Percentiles rank a stretch among this genome's conserved stretches.
Conservation (phyloP, 106 monocot species). For the Cymbidium sinense region DNA sequence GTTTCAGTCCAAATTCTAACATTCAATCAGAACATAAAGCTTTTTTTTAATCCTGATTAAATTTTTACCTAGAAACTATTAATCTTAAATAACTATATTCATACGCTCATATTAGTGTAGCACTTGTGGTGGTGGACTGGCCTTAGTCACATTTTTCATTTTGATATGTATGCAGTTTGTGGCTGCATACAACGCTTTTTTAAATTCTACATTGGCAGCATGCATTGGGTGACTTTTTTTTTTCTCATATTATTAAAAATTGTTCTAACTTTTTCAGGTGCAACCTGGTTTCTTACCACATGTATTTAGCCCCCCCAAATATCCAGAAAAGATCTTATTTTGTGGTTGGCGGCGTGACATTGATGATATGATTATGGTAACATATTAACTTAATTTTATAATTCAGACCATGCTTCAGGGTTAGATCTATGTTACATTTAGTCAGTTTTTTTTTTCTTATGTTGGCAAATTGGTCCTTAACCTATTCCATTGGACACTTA, state of each 20-base stretch:
- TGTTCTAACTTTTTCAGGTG: constrained; percentile 33
- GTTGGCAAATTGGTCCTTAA: not conserved
- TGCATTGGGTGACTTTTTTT: not conserved
- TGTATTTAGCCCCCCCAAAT: constrained; percentile 57
- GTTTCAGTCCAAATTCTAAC: not conserved
- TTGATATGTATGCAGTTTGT: not conserved
- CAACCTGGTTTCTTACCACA: constrained; percentile 44
- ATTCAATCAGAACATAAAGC: not conserved
- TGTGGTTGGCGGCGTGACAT: constrained; percentile 98
- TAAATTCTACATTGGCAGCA: not conserved
- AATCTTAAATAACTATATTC: not conserved
- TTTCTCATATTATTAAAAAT: not conserved
- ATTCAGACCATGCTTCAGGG: not conserved
- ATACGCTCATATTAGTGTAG: not conserved
- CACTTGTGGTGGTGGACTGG: not conserved
- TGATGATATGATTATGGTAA: constrained; percentile 98
- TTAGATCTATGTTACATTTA: not conserved
- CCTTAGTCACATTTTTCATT: not conserved
- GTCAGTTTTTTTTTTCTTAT: not conserved
- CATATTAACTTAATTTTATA: not conserved
- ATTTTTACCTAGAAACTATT: not conserved
- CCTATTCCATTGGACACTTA: not conserved
- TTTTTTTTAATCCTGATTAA: not conserved
- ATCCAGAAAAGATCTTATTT: constrained; percentile 89
- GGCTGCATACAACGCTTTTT: not conserved